Base-by-base conservation (phyloP, 2,329 filamentous ascomycete species). In the Sporothrix inflata region DNA sequence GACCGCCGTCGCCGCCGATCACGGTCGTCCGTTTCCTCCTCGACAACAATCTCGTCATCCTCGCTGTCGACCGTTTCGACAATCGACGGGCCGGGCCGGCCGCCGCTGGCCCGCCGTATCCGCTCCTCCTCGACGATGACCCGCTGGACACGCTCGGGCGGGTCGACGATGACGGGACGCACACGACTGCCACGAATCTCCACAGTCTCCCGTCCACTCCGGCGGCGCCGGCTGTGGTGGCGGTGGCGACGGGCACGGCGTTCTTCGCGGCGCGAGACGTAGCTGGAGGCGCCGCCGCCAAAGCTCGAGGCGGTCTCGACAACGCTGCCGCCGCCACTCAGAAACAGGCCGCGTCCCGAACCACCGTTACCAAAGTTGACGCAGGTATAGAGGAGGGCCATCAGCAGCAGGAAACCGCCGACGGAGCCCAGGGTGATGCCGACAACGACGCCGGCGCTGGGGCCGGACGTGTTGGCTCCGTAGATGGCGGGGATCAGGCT, bases 381-480 rank as follows among this genome's bases (percentile, higher is more conserved):
- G 74, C 77, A 78, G 51, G 73, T 75, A 75, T 81, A 81, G 61
- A 81, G 24, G 4, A 82, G 76, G 69, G 75, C 79, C n/a, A 81
- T 75, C 1, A 81, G 67, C 9, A 82, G 75, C 34, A 81, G 71
- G 65, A 82, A 82, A 14, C 78, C 81, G 87, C 19, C 89, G 83
- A 76, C 83, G 30, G 82, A 81, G 55, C 81, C 81, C 27, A 82
- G 77, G 7, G 76, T 78, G 74, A 86, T 80, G 78, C 79, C 79
- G 77, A 80, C 79, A 9, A 84, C 80, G 16, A 82, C 77, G 63
- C 83, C 83, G 0, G 80, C 74, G 57, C 74, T 73, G 0, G 77
- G 79, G 3, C 77, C 75, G 3, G 72, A 71, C 60, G 74, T 21
- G 24, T 78, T 75, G n/a, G 72, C 49, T 38, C 76, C 78, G 75